A percentile compares a stretch with the other conserved stretches of the same genome.
Evolutionary conservation across 192 early-diverging fungal species (phyloP).

Genomic region (Mortierella hygrophila): DNA sequence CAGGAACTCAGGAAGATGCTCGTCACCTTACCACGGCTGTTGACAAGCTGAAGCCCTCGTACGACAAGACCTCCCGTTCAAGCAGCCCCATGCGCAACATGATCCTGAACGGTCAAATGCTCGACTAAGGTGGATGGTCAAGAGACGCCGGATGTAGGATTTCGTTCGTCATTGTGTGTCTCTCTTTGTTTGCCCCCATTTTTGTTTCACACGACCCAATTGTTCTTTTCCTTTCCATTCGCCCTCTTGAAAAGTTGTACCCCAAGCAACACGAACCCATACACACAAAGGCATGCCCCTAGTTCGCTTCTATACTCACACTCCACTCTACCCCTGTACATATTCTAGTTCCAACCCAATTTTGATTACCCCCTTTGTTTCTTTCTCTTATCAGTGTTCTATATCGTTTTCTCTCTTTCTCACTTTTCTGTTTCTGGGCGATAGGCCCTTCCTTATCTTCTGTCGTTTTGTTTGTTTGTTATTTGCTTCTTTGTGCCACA

Average conservation of each 20-base stretch:
- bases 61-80: constrained; percentile 39
- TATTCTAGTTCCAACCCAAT: neutral
- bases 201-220: neutral
- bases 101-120: constrained; percentile 55
- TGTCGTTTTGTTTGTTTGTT: neutral
- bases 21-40: constrained; percentile 26
- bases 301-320: constrained; percentile 5
- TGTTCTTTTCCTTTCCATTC: neutral
- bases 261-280: neutral
- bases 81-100: constrained; percentile 55
- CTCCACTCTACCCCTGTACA: constrained; percentile 1
- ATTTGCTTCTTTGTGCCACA: neutral
- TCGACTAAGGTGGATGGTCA: constrained; percentile 27
- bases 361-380: neutral
- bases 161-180: neutral
- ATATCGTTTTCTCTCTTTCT: neutral
- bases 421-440: neutral
- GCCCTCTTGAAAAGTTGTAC: neutral
- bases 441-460: neutral
- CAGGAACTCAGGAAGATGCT: neutral
- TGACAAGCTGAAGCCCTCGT: constrained; percentile 38
- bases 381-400: neutral
- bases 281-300: neutral
- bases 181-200: neutral
- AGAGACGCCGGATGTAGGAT: neutral